phyloP scores from a whole-genome alignment of 345 rosid species.

The Orychophragmus violaceus region DNA sequence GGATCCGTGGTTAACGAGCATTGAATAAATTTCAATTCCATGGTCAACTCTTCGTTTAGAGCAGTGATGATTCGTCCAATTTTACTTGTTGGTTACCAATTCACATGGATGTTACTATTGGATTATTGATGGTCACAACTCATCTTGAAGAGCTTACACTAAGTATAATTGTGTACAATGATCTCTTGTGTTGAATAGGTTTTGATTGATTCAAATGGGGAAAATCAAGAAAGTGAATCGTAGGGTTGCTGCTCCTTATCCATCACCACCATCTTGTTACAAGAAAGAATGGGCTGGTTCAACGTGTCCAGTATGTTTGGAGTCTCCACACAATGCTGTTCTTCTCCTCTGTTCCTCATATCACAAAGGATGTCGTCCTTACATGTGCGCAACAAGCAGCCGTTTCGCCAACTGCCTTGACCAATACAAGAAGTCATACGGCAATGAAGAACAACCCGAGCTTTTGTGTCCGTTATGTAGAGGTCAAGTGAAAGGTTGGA shows the following conservation, averaged over 20 bases:
- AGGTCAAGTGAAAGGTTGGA: slow-evolving; percentile 92
- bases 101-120: neutral
- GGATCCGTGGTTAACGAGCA: too few species aligned
- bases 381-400: slow-evolving; percentile 86
- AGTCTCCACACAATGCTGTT: slow-evolving; percentile 83
- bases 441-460: slow-evolving; percentile 49
- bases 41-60: neutral
- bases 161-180: neutral
- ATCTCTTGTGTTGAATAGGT: slow-evolving; percentile 11
- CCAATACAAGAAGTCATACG: slow-evolving; percentile 73
- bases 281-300: slow-evolving; percentile 62
- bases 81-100: slow-evolving; percentile 7
- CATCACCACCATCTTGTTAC: slow-evolving; percentile 38
- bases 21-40: neutral
- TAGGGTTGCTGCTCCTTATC: slow-evolving; percentile 22
- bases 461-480: slow-evolving; percentile 83
- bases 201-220: slow-evolving; percentile 38
- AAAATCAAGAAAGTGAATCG: slow-evolving; percentile 41
- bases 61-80: neutral
- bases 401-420: slow-evolving; percentile 84
- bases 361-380: slow-evolving; percentile 83
- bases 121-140: too few species aligned
- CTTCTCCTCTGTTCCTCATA: slow-evolving; percentile 79
- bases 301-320: slow-evolving; percentile 69
- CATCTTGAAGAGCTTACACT: neutral